Base-by-base conservation (phyloP, 495 filamentous ascomycete species). In the Xylaria palmicola region DNA sequence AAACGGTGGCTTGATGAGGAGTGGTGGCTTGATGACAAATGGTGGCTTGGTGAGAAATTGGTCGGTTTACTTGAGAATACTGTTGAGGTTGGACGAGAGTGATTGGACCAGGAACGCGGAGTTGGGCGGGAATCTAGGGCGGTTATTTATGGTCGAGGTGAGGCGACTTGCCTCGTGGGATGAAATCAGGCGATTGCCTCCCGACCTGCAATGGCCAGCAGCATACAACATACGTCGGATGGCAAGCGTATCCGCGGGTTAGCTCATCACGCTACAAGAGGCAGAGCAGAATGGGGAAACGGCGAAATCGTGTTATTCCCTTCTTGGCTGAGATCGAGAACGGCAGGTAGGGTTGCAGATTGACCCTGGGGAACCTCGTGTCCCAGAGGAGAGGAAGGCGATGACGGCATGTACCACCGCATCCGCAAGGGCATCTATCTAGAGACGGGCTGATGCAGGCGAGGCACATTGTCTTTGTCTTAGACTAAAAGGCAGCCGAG, bases 321-420 rank as follows among this genome's bases (percentile, higher is more conserved):
- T 59, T 59, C 24, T 41, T 44, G 30, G 30, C 36, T 59, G 36
- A 39, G 41, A 22, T 30, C 34, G 17, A 20, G 29, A 32, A 41
- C 32, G 56, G 30, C n/a, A 59, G 44, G 36, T 60, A 50, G 30
- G 45, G 57, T 52, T 50, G 47, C 57, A 53, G 19, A 40, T 19
- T 37, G 44, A 45, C 29, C 49, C 27, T 60, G 48, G 49, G 40
- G 17, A 53, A 30, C 27, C 9, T 60, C 58, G 8, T 60, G 58
- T 39, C 36, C 22, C 24, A 37, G 6, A n/a, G 47, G 6, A n/a
- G 29, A 53, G 39, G 36, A 45, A 50, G 36, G 10, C 48, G n/a
- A 60, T 60, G 58, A 60, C 58, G 58, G 58, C 48, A 53, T 60
- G 27, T 51, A 20, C 26, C 48, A 53, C 30, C 39, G 48, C 24